Evolutionary conservation across 352 stramenopile species (phyloP).

Genomic region (Thalassiosira exigua): DNA sequence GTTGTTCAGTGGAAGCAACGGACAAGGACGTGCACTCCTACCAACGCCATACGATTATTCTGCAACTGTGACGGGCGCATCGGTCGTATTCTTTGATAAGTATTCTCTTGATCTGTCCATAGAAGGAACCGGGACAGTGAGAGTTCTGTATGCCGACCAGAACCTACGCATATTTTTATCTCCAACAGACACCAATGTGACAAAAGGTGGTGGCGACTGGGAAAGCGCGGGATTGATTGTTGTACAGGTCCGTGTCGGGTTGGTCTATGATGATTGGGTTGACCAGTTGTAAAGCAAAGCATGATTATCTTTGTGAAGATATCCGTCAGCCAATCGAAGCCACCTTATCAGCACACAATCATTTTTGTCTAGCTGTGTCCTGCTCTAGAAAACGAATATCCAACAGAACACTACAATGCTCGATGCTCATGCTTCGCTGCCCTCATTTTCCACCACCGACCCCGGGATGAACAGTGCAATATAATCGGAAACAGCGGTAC

Average conservation of each 20-base stretch:
- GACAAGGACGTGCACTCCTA: conserved; percentile 1
- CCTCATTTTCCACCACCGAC: no score
- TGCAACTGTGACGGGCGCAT: conserved; percentile 42
- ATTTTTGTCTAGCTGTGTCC: no score
- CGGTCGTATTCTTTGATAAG: conserved; percentile 43
- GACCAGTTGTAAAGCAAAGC: conserved; percentile 19
- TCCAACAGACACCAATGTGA: conserved; percentile 54
- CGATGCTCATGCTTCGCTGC: no score
- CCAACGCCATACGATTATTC: conserved; percentile 45
- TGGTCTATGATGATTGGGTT: conserved; percentile 53
- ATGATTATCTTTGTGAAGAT: no score
- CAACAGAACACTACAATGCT: no score
- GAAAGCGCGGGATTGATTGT: conserved; percentile 56
- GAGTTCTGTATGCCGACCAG: conserved; percentile 50
- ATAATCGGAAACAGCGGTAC: no score
- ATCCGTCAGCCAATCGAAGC: no score
- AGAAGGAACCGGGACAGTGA: conserved; percentile 33
- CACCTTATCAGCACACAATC: no score
- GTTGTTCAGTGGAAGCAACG: conserved; percentile 3
- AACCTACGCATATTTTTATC: conserved; percentile 47
- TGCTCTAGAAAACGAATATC: no score
- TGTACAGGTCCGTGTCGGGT: conserved; percentile 49
- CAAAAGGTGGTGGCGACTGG: conserved; percentile 41
- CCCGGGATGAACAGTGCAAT: no score
- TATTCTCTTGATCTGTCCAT: conserved; percentile 41